phyloP scores from a whole-genome alignment of 2,329 filamentous ascomycete species.

The Xylariaceae sp. region DNA sequence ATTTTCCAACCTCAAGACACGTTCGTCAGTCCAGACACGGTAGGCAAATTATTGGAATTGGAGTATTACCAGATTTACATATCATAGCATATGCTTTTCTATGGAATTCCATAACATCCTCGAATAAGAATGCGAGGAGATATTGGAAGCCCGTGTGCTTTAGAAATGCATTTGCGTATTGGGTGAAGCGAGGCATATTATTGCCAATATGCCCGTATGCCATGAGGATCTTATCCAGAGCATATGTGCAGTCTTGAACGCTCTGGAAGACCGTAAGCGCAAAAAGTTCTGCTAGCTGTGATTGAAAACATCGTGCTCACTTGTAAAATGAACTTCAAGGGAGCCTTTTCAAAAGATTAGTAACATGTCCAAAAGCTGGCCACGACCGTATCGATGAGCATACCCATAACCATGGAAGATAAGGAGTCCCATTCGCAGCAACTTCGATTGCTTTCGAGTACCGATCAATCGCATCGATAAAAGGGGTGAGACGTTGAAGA shows the following conservation, averaged over 20 bases:
- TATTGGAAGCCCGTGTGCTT: not conserved
- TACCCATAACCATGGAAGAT: constrained; percentile 38
- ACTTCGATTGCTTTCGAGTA: constrained; percentile 35
- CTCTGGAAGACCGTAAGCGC: too few relatives aligned
- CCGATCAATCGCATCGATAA: constrained; percentile 33
- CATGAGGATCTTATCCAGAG: not conserved
- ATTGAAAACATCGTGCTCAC: too few relatives aligned
- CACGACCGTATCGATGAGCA: too few relatives aligned
- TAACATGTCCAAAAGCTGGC: too few relatives aligned
- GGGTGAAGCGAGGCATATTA: not conserved
- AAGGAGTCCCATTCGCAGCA: constrained; percentile 38
- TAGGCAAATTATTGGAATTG: not conserved
- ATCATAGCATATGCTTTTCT: not conserved
- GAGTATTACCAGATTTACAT: not conserved
- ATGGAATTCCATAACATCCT: not conserved
- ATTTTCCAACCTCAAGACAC: not conserved
- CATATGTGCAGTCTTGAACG: not conserved
- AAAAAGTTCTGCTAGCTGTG: too few relatives aligned
- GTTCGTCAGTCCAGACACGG: not conserved
- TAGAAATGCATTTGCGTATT: not conserved
- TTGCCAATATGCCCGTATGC: not conserved
- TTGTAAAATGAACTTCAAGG: too few relatives aligned
- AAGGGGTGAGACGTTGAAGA: constrained; percentile 33
- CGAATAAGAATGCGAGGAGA: not conserved
- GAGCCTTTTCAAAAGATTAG: too few relatives aligned